Evolutionary conservation across 345 rosid species (phyloP), one percentile per base, ranked within the genome.

Genomic region (Acer saccharum): DNA sequence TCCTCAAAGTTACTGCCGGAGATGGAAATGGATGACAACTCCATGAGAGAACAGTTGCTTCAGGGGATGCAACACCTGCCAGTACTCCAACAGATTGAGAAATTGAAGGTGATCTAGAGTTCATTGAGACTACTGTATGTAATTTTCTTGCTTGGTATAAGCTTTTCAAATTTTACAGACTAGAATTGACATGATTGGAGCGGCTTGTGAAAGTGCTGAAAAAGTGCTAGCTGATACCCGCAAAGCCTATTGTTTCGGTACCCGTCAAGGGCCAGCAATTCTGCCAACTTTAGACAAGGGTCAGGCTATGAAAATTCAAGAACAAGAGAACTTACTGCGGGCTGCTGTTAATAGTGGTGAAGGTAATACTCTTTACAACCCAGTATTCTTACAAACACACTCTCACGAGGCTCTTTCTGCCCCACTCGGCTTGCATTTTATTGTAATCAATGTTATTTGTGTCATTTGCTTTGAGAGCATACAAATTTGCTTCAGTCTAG

Each of bases 141-240:
- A 25, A 43, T 20, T 32, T 8, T 48, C 17, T 41, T 67, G 71
- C 63, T 63, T 76, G 61, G 27, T 17, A n/a, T 23, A 65, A 78
- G 27, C 60, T 69, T 73, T 60, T 73, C 72, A 79, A 10, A 18
- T 74, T 76, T 76, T 85, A 76, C 88, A 93, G 98, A 84, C 86
- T 67, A 91, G 98, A 83, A 90, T 97, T 25, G 93, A 90, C 21
- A 90, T 85, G 94, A 97, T 97, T 81, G 94, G 85, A 21, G 91
- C 89, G 68, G 99, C 97, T n/a, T 96, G 98, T 87, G 97, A 90
- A 82, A 88, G 91, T 88, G 98, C 97, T 52, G 98, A 88, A 83
- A 90, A 89, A 83, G 94, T 92, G 9, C 79, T 96, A 72, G 91
- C 94, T 27, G 97, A 94, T 65, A 89, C 97, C 5, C 95, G 95